Evolutionary conservation across 176 grass and related monocot genomes (phyloP).

Genomic region (Urochloa ruziziensis): DNA sequence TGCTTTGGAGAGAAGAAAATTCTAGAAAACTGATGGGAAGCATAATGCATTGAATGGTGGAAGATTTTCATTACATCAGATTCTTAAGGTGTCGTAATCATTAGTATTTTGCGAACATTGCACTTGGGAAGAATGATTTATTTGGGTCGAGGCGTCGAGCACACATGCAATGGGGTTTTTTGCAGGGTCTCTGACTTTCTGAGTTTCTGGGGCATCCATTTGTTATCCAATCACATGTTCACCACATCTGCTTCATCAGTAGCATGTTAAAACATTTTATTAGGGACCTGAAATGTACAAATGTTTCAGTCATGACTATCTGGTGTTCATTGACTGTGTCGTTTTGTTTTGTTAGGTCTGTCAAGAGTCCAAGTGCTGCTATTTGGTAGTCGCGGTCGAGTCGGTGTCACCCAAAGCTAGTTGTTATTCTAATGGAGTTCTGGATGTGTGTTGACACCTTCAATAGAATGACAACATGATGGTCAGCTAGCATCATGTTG

Average conservation of each 20-base stretch:
- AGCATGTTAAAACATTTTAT: not conserved
- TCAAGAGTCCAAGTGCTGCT: slow-evolving; percentile 3
- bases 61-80: not conserved
- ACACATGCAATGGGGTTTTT: not conserved
- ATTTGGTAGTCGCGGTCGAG: slow-evolving; percentile 8
- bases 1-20: not conserved
- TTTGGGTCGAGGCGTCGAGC: not conserved
- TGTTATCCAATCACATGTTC: not conserved
- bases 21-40: not conserved
- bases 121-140: not conserved
- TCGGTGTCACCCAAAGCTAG: not conserved
- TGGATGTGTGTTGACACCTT: not conserved
- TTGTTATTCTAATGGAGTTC: not conserved
- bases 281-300: not conserved
- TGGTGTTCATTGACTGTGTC: slow-evolving; percentile 6
- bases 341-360: slow-evolving; percentile 34
- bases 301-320: not conserved
- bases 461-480: not conserved
- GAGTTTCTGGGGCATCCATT: not conserved
- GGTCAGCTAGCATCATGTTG: slow-evolving; percentile 11
- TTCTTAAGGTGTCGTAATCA: not conserved
- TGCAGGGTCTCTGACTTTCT: not conserved
- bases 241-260: not conserved
- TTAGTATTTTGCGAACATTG: not conserved
- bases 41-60: not conserved